A percentile compares a stretch with the other conserved stretches of the same genome.
phyloP scores from a whole-genome alignment of 345 rosid species.

The Erodium maritimum region DNA sequence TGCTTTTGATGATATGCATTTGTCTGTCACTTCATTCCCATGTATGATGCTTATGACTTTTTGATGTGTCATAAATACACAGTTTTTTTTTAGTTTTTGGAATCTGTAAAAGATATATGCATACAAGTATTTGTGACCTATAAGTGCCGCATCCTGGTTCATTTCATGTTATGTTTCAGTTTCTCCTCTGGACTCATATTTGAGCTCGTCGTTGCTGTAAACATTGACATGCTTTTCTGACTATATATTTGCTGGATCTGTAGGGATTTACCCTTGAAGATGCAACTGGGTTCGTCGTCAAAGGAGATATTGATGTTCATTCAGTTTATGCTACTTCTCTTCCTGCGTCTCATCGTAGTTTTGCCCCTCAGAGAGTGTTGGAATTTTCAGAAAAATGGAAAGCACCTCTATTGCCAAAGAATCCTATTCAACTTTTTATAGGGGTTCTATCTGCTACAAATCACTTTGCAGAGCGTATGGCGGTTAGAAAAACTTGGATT shows the following conservation, averaged over 20 bases:
- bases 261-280: constrained; percentile 93
- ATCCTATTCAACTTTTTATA: constrained; percentile 52
- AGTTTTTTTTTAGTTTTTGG: too few relatives aligned
- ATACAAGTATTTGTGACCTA: background rate
- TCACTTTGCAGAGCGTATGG: constrained; percentile 98
- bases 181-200: background rate
- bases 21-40: too few relatives aligned
- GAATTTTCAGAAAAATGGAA: constrained; percentile 81
- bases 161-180: background rate
- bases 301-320: constrained; percentile 73
- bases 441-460: constrained; percentile 92
- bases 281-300: constrained; percentile 80
- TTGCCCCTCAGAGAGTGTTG: constrained; percentile 75
- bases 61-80: background rate
- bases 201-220: background rate
- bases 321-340: constrained; percentile 88
- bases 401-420: constrained; percentile 44
- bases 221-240: background rate
- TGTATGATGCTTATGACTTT: background rate
- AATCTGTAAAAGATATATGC: background rate
- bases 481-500: constrained; percentile 96
- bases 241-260: constrained; percentile 9
- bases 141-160: background rate
- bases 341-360: constrained; percentile 87
- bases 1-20: constrained; percentile 6